A percentile compares a stretch with the other conserved stretches of the same genome.
These are phyloP conservation scores for Candida golubevii DNA, from an alignment of 805 yeast genomes.

Conservation along the genomic window DNA sequence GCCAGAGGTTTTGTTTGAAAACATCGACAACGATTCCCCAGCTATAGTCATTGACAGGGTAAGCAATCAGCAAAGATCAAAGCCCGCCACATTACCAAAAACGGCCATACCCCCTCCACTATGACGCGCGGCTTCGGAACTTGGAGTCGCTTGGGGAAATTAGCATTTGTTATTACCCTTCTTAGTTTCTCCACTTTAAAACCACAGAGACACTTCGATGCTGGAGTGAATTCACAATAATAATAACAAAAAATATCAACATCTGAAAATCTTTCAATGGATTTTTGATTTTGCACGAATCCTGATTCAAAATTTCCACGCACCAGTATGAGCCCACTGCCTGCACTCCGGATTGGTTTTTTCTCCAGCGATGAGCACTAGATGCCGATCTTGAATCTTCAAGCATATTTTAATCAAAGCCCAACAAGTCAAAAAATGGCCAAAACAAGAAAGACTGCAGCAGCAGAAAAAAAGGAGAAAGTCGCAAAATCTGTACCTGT, in stretches of 20 bases:
- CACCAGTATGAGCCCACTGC: background rate
- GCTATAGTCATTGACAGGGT: conserved; percentile 37
- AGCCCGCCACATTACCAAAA: conserved; percentile 22
- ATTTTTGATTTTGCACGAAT: too few relatives aligned
- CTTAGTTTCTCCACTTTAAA: too few relatives aligned
- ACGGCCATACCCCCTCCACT: conserved; percentile 35
- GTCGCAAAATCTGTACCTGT: conserved; percentile 3
- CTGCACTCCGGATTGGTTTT: conserved; percentile 11
- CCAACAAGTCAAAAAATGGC: conserved; percentile 11
- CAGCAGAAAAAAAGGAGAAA: conserved; percentile 18
- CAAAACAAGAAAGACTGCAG: conserved; percentile 15
- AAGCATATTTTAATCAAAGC: background rate
- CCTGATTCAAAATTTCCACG: too few relatives aligned
- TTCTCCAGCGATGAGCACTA: conserved; percentile 17
- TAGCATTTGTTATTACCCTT: too few relatives aligned
- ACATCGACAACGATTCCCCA: conserved; percentile 36
- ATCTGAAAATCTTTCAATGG: too few relatives aligned
- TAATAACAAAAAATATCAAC: too few relatives aligned
- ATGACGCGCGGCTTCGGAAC: background rate
- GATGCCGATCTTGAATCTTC: background rate
- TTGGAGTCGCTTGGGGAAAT: too few relatives aligned
- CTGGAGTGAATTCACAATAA: too few relatives aligned
- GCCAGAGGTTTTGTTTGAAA: conserved; percentile 36
- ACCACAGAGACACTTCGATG: too few relatives aligned
- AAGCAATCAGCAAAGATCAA: conserved; percentile 14